Conservation (phyloP, 202 grass and related monocot species). For the Carex arenaria region DNA sequence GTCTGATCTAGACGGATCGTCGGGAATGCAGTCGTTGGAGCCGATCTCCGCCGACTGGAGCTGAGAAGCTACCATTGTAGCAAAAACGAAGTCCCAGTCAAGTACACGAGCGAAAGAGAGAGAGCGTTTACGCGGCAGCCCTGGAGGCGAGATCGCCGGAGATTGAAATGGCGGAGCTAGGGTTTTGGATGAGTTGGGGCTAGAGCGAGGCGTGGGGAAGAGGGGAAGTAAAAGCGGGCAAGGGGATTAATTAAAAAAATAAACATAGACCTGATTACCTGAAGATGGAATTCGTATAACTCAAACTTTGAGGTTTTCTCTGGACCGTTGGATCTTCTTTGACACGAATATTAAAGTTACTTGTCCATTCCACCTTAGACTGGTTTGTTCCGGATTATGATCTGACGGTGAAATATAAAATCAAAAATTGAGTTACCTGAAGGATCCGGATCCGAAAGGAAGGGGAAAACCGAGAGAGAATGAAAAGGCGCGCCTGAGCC, state of each 20-base stretch:
- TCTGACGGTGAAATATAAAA: too few relatives aligned
- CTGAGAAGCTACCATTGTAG: neutral
- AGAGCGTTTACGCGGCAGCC: slow-evolving; percentile 1
- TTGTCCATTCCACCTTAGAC: too few relatives aligned
- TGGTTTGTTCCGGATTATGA: too few relatives aligned
- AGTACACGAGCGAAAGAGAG: neutral
- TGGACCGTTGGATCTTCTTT: too few relatives aligned
- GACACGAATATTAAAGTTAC: too few relatives aligned
- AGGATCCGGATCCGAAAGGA: too few relatives aligned
- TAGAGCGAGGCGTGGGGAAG: neutral
- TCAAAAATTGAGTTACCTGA: too few relatives aligned
- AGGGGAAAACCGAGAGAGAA: slow-evolving; percentile 16
- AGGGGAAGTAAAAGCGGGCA: neutral
- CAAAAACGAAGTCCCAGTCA: neutral
- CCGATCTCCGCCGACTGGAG: slow-evolving; percentile 12
- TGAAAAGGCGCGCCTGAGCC: neutral
- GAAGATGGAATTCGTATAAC: too few relatives aligned
- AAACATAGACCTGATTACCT: neutral
- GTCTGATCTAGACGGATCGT: slow-evolving; percentile 29
- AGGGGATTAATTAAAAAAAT: neutral
- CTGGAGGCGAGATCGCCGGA: slow-evolving; percentile 10
- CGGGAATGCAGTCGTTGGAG: slow-evolving; percentile 17
- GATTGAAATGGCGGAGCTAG: slow-evolving; percentile 39
- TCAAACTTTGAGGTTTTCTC: too few relatives aligned
- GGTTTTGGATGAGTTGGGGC: slow-evolving; percentile 42